Evolutionary conservation across 441 rosid species (phyloP).

Genomic region (Pelargonium myrrhifolium): DNA sequence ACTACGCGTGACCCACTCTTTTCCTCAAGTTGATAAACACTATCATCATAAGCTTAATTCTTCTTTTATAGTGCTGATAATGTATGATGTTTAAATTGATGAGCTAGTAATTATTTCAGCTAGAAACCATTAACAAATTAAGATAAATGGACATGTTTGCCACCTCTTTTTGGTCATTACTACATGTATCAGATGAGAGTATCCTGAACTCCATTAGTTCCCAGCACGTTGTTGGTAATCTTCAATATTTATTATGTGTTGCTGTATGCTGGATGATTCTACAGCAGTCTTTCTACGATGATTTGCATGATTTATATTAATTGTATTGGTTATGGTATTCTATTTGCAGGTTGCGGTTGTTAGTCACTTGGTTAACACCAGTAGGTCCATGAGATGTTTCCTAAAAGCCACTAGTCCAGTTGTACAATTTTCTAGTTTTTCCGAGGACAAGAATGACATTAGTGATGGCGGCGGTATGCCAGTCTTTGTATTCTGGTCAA

Average conservation of each 20-base stretch:
- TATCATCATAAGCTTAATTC: no score
- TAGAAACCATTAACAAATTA: not conserved
- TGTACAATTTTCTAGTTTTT: constrained; percentile 47
- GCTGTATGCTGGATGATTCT: not conserved
- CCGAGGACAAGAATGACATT: constrained; percentile 40
- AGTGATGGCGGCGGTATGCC: constrained; percentile 74
- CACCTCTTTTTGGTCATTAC: not conserved
- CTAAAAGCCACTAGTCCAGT: constrained; percentile 46
- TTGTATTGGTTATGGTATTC: constrained; percentile 1
- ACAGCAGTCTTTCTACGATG: not conserved
- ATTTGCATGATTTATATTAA: not conserved
- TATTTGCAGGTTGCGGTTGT: constrained; percentile 46
- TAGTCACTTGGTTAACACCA: constrained; percentile 45
- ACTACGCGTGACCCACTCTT: no score
- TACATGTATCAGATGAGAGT: not conserved
- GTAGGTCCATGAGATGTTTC: constrained; percentile 61
- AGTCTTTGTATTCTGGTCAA: constrained; percentile 53
- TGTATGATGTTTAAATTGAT: not conserved
- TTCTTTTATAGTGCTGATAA: not conserved
- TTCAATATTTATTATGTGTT: not conserved
- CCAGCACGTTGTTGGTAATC: not conserved
- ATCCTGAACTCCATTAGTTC: not conserved
- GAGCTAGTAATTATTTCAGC: not conserved
- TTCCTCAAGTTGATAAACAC: no score
- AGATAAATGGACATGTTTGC: not conserved